Conservation (phyloP, 371 early-diverging fungal genomes). For the Apophysomyces elegans region DNA sequence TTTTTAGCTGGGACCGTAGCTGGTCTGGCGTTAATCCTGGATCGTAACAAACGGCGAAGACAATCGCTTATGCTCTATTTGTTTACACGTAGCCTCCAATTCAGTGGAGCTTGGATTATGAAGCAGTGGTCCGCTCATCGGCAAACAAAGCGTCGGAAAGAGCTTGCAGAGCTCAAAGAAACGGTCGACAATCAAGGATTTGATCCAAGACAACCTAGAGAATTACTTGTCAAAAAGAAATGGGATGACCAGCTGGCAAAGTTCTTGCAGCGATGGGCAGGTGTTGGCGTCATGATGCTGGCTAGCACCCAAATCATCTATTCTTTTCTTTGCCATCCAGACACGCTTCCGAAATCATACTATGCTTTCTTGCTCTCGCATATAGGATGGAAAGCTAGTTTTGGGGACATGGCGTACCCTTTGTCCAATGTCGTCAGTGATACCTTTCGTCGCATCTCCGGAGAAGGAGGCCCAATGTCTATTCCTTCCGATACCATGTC, state of each 20-base stretch:
- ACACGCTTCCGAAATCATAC: conserved; percentile 68
- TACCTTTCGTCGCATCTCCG: conserved; percentile 40
- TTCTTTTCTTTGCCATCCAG: conserved; percentile 64
- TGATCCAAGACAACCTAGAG: conserved; percentile 23
- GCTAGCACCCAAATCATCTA: conserved; percentile 69
- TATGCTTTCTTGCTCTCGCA: conserved; percentile 70
- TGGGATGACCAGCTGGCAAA: conserved; percentile 64
- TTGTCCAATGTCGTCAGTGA: conserved; percentile 46
- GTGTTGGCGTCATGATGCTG: conserved; percentile 69
- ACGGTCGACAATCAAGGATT: conserved; percentile 30
- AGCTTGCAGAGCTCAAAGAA: conserved; percentile 24
- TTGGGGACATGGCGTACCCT: conserved; percentile 60
- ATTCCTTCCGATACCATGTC: conserved; percentile 51
- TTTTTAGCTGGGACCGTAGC: conserved; percentile 83
- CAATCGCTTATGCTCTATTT: conserved; percentile 82
- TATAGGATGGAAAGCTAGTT: conserved; percentile 59
- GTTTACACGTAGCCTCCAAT: conserved; percentile 77
- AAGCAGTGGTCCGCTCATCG: conserved; percentile 62
- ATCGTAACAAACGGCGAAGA: conserved; percentile 71
- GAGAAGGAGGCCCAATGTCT: conserved; percentile 39
- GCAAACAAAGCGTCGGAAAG: conserved; percentile 24
- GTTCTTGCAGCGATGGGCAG: conserved; percentile 54
- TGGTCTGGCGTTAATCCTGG: conserved; percentile 71
- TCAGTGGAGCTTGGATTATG: conserved; percentile 70
- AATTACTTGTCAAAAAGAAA: conserved; percentile 21